Percentiles rank a stretch among this genome's conserved stretches.
Evolutionary conservation across 768 basidiomycete genomes (phyloP).

Genomic region (Suillus clintonianus): DNA sequence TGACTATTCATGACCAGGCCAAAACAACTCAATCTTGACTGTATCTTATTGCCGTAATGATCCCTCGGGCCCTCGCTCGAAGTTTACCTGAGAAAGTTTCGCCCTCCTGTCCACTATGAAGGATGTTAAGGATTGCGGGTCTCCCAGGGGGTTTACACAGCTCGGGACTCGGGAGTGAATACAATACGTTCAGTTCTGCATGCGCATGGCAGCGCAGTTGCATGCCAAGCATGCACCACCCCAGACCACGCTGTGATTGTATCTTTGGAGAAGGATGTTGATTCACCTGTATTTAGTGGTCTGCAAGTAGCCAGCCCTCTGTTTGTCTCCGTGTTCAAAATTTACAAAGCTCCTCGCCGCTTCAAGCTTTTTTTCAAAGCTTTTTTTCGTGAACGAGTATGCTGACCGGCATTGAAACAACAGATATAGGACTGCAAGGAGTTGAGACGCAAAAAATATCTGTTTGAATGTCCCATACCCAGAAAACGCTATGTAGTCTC

Average conservation of each 20-base stretch:
- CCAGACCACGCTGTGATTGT: background rate
- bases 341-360: background rate
- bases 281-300: background rate
- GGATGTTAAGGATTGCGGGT: background rate
- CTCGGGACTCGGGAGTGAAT: background rate
- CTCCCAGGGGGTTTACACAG: background rate
- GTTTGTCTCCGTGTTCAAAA: background rate
- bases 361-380: no score
- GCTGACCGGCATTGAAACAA: no score
- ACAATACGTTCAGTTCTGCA: background rate
- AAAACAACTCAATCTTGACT: no score
- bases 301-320: background rate
- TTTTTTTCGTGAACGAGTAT: background rate
- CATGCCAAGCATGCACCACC: background rate
- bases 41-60: no score
- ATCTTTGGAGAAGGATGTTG: background rate
- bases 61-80: no score
- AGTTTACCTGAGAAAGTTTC: no score
- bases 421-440: background rate
- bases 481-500: no score
- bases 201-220: background rate
- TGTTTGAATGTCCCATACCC: background rate
- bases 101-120: no score
- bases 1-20: background rate
- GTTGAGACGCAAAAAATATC: background rate